Evolutionary conservation across 345 rosid species (phyloP).

Genomic region (Garcia nutans): DNA sequence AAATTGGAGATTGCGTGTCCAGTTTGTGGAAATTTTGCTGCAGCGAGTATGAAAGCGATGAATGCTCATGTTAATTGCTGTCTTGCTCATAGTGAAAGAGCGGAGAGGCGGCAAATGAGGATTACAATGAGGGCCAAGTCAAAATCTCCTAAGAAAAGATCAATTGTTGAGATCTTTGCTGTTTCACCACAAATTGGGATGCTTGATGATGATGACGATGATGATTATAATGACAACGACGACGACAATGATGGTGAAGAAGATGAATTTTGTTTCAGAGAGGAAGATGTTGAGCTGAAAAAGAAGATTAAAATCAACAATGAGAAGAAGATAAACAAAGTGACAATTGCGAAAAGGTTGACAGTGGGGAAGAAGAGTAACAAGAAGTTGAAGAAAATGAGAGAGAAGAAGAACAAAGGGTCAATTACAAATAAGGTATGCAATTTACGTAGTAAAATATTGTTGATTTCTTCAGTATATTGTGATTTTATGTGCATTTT

Average conservation of each 20-base stretch:
- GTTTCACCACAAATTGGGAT: conserved; percentile 42
- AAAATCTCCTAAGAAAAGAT: conserved; percentile 45
- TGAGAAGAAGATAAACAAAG: conserved; percentile 15
- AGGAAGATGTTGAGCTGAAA: neutral
- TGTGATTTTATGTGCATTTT: neutral
- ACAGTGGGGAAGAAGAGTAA: conserved; percentile 19
- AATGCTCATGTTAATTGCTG: conserved; percentile 28
- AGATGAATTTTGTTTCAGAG: conserved; percentile 2
- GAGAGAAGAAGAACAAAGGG: conserved; percentile 23
- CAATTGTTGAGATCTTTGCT: conserved; percentile 51
- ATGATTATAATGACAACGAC: neutral
- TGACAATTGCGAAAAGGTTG: conserved; percentile 13
- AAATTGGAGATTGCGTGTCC: conserved; percentile 24
- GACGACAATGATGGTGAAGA: conserved; percentile 11
- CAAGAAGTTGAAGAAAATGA: conserved; percentile 12
- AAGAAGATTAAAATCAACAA: conserved; percentile 15
- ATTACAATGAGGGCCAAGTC: conserved; percentile 29
- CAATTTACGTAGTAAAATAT: conserved; percentile 23
- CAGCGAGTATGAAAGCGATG: conserved; percentile 25
- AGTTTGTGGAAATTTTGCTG: conserved; percentile 24
- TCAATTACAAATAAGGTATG: conserved; percentile 32
- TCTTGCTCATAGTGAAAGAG: conserved; percentile 26
- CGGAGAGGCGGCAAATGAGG: conserved; percentile 24
- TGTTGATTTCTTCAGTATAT: neutral
- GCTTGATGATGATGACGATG: conserved; percentile 17